Evolutionary conservation across 2,329 filamentous ascomycete species (phyloP).

Genomic region (Pseudogymnoascus sp.): DNA sequence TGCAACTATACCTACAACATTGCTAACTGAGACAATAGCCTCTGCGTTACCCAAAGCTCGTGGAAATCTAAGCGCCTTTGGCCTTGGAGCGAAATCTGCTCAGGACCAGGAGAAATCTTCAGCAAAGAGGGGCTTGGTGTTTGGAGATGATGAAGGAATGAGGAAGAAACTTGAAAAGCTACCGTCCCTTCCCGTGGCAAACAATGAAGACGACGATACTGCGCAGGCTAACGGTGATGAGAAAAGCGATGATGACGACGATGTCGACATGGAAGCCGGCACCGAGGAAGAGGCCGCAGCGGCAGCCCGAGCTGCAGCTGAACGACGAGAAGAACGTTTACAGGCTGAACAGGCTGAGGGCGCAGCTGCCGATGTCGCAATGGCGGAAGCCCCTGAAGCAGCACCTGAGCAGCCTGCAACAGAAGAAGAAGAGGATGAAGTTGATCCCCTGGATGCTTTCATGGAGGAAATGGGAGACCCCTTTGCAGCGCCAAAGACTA

Average conservation of each 20-base stretch:
- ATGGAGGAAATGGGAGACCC: constrained; percentile 60
- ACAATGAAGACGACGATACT: constrained; percentile 44
- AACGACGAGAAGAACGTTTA: constrained; percentile 65
- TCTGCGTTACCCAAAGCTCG: constrained; percentile 57
- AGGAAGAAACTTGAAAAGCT: constrained; percentile 87
- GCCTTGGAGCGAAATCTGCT: constrained; percentile 60
- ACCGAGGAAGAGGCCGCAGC: constrained; percentile 84
- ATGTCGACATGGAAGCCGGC: constrained; percentile 63
- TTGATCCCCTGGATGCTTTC: constrained; percentile 93
- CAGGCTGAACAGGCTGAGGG: constrained; percentile 30
- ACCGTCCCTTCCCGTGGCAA: constrained; percentile 63
- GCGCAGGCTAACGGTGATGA: constrained; percentile 50
- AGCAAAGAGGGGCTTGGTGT: constrained; percentile 66
- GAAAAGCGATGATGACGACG: constrained; percentile 56
- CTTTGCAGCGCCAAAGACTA: constrained; percentile 33
- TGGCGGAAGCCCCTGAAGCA: constrained; percentile 26
- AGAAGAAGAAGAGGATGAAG: constrained; percentile 55
- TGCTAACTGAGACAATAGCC: constrained; percentile 14
- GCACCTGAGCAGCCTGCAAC: constrained; percentile 26
- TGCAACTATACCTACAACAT: background rate
- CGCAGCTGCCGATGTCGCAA: constrained; percentile 19
- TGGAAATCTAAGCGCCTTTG: constrained; percentile 74
- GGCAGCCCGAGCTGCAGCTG: constrained; percentile 74
- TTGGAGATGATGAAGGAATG: constrained; percentile 81
- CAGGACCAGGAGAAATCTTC: constrained; percentile 57